A percentile compares a stretch with the other conserved stretches of the same genome.
Evolutionary conservation across 1,139 yeast genomes (phyloP).

Genomic region (Wickerhamomyces sp.): DNA sequence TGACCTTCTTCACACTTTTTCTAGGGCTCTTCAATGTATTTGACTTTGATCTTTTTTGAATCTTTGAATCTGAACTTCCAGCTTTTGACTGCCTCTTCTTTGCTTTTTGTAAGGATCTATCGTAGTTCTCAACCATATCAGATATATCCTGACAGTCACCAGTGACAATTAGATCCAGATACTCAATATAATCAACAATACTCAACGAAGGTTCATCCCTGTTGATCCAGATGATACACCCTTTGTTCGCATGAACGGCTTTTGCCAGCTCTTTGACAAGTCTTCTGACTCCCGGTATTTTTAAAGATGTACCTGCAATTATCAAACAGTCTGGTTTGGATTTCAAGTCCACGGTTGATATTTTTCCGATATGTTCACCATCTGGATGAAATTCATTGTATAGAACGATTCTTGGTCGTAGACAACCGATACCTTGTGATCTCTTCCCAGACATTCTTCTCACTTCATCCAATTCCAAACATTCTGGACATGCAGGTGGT

Average conservation of each 20-base stretch:
- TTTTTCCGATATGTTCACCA: slow-evolving; percentile 73
- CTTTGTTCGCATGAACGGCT: slow-evolving; percentile 55
- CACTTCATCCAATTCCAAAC: slow-evolving; percentile 46
- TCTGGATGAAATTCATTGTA: slow-evolving; percentile 89
- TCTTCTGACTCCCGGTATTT: slow-evolving; percentile 81
- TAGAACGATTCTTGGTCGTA: slow-evolving; percentile 78
- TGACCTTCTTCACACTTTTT: slow-evolving; percentile 1
- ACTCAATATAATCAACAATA: slow-evolving; percentile 44
- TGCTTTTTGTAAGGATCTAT: slow-evolving; percentile 11
- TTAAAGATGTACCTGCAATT: slow-evolving; percentile 81
- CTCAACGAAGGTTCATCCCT: slow-evolving; percentile 47
- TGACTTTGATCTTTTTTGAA: background rate
- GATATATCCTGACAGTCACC: slow-evolving; percentile 58
- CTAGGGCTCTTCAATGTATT: background rate
- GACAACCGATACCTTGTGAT: slow-evolving; percentile 66
- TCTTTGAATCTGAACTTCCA: background rate
- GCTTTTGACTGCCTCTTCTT: slow-evolving; percentile 4
- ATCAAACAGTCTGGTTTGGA: slow-evolving; percentile 70
- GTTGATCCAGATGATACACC: slow-evolving; percentile 54
- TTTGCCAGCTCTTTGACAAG: slow-evolving; percentile 67
- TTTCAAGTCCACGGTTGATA: slow-evolving; percentile 61
- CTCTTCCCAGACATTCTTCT: slow-evolving; percentile 62
- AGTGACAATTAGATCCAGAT: slow-evolving; percentile 47
- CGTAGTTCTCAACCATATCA: slow-evolving; percentile 29
- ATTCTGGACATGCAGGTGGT: slow-evolving; percentile 51